These are phyloP conservation scores for Millerozyma acaciae DNA, from an alignment of 805 yeast genomes.

Conservation along the genomic window DNA sequence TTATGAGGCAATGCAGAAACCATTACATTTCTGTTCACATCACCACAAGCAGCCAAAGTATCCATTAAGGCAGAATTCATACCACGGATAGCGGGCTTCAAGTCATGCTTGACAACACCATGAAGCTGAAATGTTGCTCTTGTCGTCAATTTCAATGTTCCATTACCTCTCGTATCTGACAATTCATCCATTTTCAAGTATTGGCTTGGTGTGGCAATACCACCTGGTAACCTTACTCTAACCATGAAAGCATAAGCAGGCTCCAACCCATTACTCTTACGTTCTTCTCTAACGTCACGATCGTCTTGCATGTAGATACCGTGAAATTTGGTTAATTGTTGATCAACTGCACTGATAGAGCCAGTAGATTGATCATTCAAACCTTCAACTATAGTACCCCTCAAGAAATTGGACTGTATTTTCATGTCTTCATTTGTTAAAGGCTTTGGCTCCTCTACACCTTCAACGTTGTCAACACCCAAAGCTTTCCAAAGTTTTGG, in stretches of 20 bases:
- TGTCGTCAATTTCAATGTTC: constrained; percentile 90
- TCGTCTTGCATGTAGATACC: constrained; percentile 99
- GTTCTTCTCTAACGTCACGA: constrained; percentile 89
- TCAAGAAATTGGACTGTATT: constrained; percentile 74
- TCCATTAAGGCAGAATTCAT: constrained; percentile 89
- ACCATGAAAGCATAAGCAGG: constrained; percentile 98
- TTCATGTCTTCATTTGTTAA: constrained; percentile 96
- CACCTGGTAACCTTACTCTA: constrained; percentile 93
- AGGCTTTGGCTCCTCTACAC: constrained; percentile 85
- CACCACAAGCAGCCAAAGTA: constrained; percentile 97
- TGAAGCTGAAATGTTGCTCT: constrained; percentile 97
- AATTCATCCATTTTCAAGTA: constrained; percentile 84
- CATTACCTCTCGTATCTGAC: constrained; percentile 81
- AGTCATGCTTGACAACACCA: constrained; percentile 85
- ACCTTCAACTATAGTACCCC: constrained; percentile 92
- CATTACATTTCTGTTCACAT: constrained; percentile 95
- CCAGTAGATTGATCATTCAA: constrained; percentile 80
- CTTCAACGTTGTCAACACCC: constrained; percentile 78
- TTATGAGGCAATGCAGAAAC: constrained; percentile 84
- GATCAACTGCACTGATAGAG: constrained; percentile 84
- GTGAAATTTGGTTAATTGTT: constrained; percentile 94
- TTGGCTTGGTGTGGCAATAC: constrained; percentile 80
- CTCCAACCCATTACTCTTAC: constrained; percentile 88
- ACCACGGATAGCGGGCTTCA: constrained; percentile 88
- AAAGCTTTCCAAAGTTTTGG: constrained; percentile 79